Base-by-base conservation (phyloP, 1,284 basidiomycete genomes). In the Cutaneotrichosporon sp. region DNA sequence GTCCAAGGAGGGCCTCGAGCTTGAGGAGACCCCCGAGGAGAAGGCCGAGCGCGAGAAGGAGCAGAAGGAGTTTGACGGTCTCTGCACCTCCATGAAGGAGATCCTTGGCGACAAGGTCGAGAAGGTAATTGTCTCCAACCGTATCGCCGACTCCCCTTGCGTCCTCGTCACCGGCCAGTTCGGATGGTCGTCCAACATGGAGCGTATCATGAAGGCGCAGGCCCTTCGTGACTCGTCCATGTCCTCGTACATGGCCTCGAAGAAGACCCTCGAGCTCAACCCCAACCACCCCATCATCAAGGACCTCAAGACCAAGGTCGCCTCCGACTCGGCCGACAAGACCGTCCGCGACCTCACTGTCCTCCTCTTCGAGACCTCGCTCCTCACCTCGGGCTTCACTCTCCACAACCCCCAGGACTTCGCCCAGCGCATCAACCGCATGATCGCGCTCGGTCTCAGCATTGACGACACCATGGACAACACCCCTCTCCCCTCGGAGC, bases 171-270 rank as follows among this genome's bases (percentile, higher is more conserved):
- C 96, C 62, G 94, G 93, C 61, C 92, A 97, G 76, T 98, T 97
- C 76, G 93, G 94, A 59, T 98, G 96, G 96, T 97, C 92, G 43
- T 92, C 93, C 62, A 97, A 97, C 84, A 97, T 97, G 93, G 90
- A 97, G 79, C 88, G 94, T 76, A 97, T 98, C 82, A 98, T 98
- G 96, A 97, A 97, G 80, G 93, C 94, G 16, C 96, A 98, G 79
- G 94, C 94, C 43, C 87, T 97, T 56, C 90, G 94, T 66, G 94
- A 98, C 76, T 92, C 93, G 22, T 93, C 90, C 59, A 97, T 98
- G 94, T 97, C 92, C 27, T 93, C 90, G 43, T 97, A 97, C 83
- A 97, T 97, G 93, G 88, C 89, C 31, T 89, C 86, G 61, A 97
- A 97, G 85, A 97, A 97, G 88, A 97, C 94, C 17, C 84, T 98